Conservation (phyloP, 2,329 filamentous ascomycete genomes). For the Acarospora socialis region DNA sequence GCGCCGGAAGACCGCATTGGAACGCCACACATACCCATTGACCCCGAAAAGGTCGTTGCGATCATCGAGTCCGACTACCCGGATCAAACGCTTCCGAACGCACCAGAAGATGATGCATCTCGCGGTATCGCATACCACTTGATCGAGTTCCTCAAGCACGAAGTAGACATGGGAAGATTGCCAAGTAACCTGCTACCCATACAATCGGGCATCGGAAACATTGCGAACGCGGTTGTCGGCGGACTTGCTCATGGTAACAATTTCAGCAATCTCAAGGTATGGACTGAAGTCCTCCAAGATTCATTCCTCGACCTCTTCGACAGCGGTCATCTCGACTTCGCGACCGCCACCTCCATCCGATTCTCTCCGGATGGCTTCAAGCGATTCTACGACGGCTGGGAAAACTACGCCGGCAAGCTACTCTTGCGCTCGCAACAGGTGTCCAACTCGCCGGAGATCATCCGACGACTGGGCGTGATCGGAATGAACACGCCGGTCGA, state of each 20-base stretch:
- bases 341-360: slow-evolving; percentile 76
- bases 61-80: slow-evolving; percentile 75
- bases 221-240: slow-evolving; percentile 80
- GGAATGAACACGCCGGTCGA: slow-evolving; percentile 94
- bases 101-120: slow-evolving; percentile 59
- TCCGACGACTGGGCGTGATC: slow-evolving; percentile 72
- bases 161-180: slow-evolving; percentile 63
- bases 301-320: slow-evolving; percentile 90
- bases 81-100: slow-evolving; percentile 61
- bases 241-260: slow-evolving; percentile 61
- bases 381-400: slow-evolving; percentile 79
- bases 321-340: slow-evolving; percentile 73
- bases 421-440: slow-evolving; percentile 79
- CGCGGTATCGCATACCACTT: slow-evolving; percentile 61
- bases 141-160: slow-evolving; percentile 77
- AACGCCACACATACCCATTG: slow-evolving; percentile 65
- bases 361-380: slow-evolving; percentile 86
- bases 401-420: slow-evolving; percentile 64
- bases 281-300: slow-evolving; percentile 88
- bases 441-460: slow-evolving; percentile 82
- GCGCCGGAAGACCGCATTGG: slow-evolving; percentile 76
- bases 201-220: slow-evolving; percentile 84
- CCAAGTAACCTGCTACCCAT: slow-evolving; percentile 64
- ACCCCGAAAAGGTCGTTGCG: slow-evolving; percentile 71
- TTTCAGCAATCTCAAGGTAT: slow-evolving; percentile 79